Evolutionary conservation across 2,329 filamentous ascomycete genomes (phyloP).

Genomic region (Diplodia sapinea): DNA sequence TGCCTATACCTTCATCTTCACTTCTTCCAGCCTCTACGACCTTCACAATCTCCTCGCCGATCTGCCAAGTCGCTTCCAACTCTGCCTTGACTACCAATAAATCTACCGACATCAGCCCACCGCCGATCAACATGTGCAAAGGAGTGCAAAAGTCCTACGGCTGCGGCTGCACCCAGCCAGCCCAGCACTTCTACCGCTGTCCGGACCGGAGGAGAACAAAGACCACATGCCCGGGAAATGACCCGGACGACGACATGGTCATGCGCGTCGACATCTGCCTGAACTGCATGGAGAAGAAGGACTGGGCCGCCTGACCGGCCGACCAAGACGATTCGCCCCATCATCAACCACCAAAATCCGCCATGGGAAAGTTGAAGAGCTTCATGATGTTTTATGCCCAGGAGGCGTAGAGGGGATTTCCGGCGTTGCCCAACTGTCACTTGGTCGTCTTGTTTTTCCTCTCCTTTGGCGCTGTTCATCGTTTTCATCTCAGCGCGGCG

Average conservation of each 20-base stretch:
- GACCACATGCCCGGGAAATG: neutral
- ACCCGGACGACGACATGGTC: slow-evolving; percentile 1
- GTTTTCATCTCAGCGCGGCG: neutral
- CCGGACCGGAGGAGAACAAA: neutral
- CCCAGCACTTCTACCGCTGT: neutral
- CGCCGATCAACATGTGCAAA: slow-evolving; percentile 13
- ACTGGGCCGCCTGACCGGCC: neutral
- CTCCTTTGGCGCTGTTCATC: neutral
- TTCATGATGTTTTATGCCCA: slow-evolving; percentile 1
- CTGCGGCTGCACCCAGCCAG: neutral
- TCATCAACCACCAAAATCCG: neutral
- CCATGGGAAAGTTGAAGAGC: neutral
- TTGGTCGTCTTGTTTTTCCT: neutral
- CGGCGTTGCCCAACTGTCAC: neutral
- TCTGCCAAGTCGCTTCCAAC: neutral
- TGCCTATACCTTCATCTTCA: neutral
- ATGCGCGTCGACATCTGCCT: neutral
- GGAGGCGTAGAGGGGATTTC: neutral
- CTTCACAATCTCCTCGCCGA: neutral
- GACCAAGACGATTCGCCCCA: neutral
- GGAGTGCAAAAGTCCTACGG: slow-evolving; percentile 4
- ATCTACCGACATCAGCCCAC: neutral
- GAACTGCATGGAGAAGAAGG: slow-evolving; percentile 6
- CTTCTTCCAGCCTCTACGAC: neutral
- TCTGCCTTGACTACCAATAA: neutral